phyloP scores from a whole-genome alignment of 768 basidiomycete genomes.

The Rubroboletus pulcherrimus region DNA sequence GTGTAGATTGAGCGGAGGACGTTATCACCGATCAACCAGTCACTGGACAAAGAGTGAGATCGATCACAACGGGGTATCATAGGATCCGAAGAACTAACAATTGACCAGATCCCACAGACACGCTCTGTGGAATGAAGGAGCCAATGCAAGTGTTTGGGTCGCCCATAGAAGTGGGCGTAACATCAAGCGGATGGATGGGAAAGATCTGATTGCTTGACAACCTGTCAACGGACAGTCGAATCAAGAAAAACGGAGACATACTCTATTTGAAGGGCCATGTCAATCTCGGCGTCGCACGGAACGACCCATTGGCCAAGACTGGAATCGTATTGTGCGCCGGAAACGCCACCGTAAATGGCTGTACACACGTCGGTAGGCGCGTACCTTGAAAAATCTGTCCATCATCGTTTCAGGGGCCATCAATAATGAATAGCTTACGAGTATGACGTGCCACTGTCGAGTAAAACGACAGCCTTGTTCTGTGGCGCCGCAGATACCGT shows the following conservation, averaged over 20 bases:
- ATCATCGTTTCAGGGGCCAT: conserved; percentile 1
- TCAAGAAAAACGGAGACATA: conserved; percentile 33
- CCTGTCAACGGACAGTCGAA: conserved; percentile 10
- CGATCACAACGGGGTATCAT: background rate
- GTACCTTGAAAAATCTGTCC: conserved; percentile 46
- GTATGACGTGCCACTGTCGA: conserved; percentile 82
- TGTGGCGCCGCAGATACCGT: conserved; percentile 54
- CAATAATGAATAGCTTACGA: conserved; percentile 44
- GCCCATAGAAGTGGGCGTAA: conserved; percentile 46
- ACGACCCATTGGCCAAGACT: conserved; percentile 61
- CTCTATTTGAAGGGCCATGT: conserved; percentile 78
- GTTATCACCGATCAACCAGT: conserved; percentile 82
- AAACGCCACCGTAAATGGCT: conserved; percentile 63
- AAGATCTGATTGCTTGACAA: conserved; percentile 62
- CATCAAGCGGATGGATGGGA: conserved; percentile 77
- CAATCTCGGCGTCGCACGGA: conserved; percentile 71
- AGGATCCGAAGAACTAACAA: conserved; percentile 48
- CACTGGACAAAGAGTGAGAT: conserved; percentile 40
- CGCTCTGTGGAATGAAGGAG: conserved; percentile 65
- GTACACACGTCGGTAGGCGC: conserved; percentile 60
- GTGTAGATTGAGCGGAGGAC: conserved; percentile 79
- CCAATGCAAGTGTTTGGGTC: conserved; percentile 60
- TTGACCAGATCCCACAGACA: conserved; percentile 56
- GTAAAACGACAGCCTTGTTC: conserved; percentile 68
- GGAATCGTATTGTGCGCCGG: conserved; percentile 59